Evolutionary conservation across 2,329 filamentous ascomycete species (phyloP).

Genomic region (Colletotrichum godetiae): DNA sequence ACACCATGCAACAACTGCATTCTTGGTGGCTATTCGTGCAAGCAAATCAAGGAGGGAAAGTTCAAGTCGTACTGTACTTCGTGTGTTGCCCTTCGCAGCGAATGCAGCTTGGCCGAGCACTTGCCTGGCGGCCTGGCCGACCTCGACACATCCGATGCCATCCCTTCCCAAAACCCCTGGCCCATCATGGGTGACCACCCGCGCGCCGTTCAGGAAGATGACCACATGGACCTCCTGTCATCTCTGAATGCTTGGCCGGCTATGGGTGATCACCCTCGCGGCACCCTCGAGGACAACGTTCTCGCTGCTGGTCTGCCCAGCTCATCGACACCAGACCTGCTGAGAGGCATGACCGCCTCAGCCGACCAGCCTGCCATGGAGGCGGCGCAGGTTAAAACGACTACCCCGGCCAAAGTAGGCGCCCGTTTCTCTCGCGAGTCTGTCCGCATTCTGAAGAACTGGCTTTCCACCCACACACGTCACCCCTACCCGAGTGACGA

Average conservation of each 20-base stretch:
- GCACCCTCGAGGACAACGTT: slow-evolving; percentile 48
- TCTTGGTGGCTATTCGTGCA: slow-evolving; percentile 67
- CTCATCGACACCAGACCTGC: slow-evolving; percentile 41
- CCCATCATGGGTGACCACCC: slow-evolving; percentile 40
- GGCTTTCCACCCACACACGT: slow-evolving; percentile 82
- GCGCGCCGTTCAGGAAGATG: slow-evolving; percentile 38
- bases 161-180: slow-evolving; percentile 41
- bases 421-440: slow-evolving; percentile 85
- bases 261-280: slow-evolving; percentile 41
- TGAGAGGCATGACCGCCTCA: slow-evolving; percentile 37
- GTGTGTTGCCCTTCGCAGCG: slow-evolving; percentile 68
- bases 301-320: slow-evolving; percentile 35
- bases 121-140: slow-evolving; percentile 6
- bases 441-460: slow-evolving; percentile 83
- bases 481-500: slow-evolving; percentile 91
- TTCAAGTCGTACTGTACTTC: slow-evolving; percentile 71
- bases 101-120: slow-evolving; percentile 64
- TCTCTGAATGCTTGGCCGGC: slow-evolving; percentile 39
- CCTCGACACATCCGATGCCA: slow-evolving; percentile 38
- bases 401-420: slow-evolving; percentile 69
- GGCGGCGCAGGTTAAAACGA: slow-evolving; percentile 40
- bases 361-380: slow-evolving; percentile 38
- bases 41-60: slow-evolving; percentile 68
- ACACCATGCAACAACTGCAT: slow-evolving; percentile 65
- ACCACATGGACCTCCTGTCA: slow-evolving; percentile 44